Evolutionary conservation across 345 rosid genomes (phyloP).

Genomic region (Lenwebbia sp.): DNA sequence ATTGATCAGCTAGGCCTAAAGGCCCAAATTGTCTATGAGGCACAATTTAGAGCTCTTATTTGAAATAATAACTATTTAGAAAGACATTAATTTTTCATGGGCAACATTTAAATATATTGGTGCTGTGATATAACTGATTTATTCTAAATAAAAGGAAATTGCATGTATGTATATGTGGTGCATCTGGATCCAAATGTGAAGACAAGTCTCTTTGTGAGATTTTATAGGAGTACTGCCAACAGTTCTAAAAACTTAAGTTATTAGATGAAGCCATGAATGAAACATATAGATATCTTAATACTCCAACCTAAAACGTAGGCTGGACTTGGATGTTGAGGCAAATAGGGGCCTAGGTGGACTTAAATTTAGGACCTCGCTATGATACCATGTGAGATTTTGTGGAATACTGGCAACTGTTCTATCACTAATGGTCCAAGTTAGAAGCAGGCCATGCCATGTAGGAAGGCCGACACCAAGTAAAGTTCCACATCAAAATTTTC

Average conservation of each 20-base stretch:
- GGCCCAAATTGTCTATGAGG: background rate
- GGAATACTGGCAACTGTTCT: accelerated
- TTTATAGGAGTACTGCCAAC: too few relatives aligned
- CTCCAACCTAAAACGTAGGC: background rate
- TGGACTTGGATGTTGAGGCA: background rate
- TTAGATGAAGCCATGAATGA: too few relatives aligned
- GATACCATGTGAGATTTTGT: background rate
- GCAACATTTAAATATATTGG: background rate
- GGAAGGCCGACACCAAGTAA: background rate
- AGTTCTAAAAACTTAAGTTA: too few relatives aligned
- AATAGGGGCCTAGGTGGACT: background rate
- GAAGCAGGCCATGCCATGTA: background rate
- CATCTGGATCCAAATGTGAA: background rate
- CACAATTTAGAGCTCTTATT: background rate
- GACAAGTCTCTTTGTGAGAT: too few relatives aligned
- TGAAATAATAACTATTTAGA: background rate
- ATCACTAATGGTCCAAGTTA: background rate
- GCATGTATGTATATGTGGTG: background rate
- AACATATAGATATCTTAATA: too few relatives aligned
- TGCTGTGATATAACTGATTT: background rate
- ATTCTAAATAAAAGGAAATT: background rate
- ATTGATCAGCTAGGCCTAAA: background rate
- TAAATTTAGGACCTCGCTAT: accelerated
- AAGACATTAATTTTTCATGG: background rate
- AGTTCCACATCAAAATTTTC: background rate